A percentile compares a stretch with the other conserved stretches of the same genome.
These are phyloP conservation scores for Agrostemma githago DNA, from an alignment of 148 eudicot genomes.

Conservation along the genomic window DNA sequence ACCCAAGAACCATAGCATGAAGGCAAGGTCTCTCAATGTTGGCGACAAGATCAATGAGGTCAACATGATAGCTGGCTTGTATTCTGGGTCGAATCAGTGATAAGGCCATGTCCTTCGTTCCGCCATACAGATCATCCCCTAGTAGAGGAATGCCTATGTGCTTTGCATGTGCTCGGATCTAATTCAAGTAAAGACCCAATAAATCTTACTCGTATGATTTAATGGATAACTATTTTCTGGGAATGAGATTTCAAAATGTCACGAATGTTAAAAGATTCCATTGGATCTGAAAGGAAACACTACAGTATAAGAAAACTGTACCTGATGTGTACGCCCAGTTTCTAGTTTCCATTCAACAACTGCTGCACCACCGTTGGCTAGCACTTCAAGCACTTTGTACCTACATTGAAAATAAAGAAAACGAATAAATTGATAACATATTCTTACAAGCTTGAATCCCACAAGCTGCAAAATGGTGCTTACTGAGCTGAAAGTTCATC, in stretches of 20 bases:
- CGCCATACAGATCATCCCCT: conserved; percentile 97
- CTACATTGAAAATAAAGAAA: conserved; percentile 28
- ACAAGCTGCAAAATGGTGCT: background rate
- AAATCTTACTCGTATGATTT: background rate
- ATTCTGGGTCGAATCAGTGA: conserved; percentile 63
- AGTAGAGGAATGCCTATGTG: conserved; percentile 71
- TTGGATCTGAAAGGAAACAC: background rate
- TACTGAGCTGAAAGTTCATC: background rate
- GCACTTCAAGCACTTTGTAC: conserved; percentile 77
- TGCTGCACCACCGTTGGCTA: conserved; percentile 89
- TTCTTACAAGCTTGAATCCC: background rate
- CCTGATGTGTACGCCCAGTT: conserved; percentile 99
- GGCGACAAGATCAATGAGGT: conserved; percentile 50
- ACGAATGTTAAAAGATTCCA: too few species aligned
- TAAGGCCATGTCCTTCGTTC: conserved; percentile 79
- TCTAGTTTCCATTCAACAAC: conserved; percentile 93
- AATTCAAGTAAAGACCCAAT: conserved; percentile 11
- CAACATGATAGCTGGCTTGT: conserved; percentile 40
- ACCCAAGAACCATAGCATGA: conserved; percentile 96
- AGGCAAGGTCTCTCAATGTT: conserved; percentile 81
- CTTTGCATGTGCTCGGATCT: conserved; percentile 97
- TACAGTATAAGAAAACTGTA: conserved; percentile 21
- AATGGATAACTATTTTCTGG: background rate
- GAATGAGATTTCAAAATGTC: background rate
- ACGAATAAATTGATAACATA: conserved; percentile 1